Evolutionary conservation across 2,329 filamentous ascomycete species (phyloP).

Genomic region (Thelonectria blattea): DNA sequence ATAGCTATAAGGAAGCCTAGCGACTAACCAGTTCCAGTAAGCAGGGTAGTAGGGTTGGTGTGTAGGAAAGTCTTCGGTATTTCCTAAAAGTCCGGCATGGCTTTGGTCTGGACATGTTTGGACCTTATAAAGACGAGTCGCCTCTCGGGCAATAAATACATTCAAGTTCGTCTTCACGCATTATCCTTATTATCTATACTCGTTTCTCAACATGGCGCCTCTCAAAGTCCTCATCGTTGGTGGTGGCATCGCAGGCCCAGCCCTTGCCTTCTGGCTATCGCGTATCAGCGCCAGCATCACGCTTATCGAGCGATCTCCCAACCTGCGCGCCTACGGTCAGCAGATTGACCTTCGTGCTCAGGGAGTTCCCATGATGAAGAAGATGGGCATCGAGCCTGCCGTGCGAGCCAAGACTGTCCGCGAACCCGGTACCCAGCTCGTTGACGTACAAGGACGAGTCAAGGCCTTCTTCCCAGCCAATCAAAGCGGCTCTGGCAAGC

Average conservation of each 20-base stretch:
- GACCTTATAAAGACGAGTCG: no score
- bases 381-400: slow-evolving; percentile 26
- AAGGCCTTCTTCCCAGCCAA: slow-evolving; percentile 47
- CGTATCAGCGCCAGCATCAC: slow-evolving; percentile 42
- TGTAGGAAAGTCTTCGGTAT: no score
- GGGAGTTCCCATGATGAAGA: slow-evolving; percentile 56
- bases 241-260: slow-evolving; percentile 42
- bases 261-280: slow-evolving; percentile 41
- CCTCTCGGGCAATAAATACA: no score
- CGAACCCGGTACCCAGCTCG: slow-evolving; percentile 56
- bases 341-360: slow-evolving; percentile 61
- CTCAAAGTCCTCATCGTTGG: slow-evolving; percentile 42
- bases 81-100: no score
- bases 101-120: no score
- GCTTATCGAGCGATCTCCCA: slow-evolving; percentile 47
- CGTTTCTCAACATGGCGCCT: slow-evolving; percentile 3
- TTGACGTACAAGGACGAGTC: slow-evolving; percentile 48
- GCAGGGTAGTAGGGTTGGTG: no score
- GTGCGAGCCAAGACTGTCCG: slow-evolving; percentile 43
- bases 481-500: slow-evolving; percentile 23
- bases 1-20: no score
- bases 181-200: no score
- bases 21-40: no score
- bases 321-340: slow-evolving; percentile 54
- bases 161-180: no score